phyloP scores from a whole-genome alignment of 768 basidiomycete species.

The Hericium rajendrae region DNA sequence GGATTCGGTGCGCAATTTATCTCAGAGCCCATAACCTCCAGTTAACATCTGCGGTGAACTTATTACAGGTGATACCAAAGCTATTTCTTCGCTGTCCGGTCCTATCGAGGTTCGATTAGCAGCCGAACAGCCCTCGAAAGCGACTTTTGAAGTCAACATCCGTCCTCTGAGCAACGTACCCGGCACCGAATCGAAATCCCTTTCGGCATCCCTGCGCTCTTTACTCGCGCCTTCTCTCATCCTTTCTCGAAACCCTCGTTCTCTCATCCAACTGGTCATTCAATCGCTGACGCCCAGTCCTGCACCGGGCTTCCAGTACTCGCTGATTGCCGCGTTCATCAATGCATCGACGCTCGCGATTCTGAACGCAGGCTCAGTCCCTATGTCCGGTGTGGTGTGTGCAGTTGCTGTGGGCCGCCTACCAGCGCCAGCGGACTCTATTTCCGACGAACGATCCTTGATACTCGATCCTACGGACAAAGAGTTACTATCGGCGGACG shows the following conservation, averaged over 20 bases:
- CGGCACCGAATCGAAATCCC: slow-evolving; percentile 57
- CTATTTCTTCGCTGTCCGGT: slow-evolving; percentile 67
- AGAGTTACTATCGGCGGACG: slow-evolving; percentile 28
- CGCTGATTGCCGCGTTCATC: slow-evolving; percentile 51
- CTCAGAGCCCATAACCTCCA: neutral
- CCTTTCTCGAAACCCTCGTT: slow-evolving; percentile 59
- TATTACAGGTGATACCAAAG: slow-evolving; percentile 27
- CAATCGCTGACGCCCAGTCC: slow-evolving; percentile 40
- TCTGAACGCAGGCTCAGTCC: slow-evolving; percentile 58
- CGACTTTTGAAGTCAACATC: slow-evolving; percentile 65
- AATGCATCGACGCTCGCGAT: slow-evolving; percentile 65
- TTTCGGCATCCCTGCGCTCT: slow-evolving; percentile 43
- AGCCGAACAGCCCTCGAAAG: slow-evolving; percentile 59
- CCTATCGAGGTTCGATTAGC: slow-evolving; percentile 70
- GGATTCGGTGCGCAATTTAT: slow-evolving; percentile 36
- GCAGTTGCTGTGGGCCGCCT: slow-evolving; percentile 49
- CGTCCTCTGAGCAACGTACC: slow-evolving; percentile 63
- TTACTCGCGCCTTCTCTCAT: slow-evolving; percentile 53
- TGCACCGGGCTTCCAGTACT: neutral
- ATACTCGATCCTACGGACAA: slow-evolving; percentile 45
- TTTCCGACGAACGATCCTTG: slow-evolving; percentile 18
- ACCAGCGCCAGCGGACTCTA: slow-evolving; percentile 7
- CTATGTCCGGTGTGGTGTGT: slow-evolving; percentile 67
- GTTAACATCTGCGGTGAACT: neutral
- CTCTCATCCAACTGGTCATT: slow-evolving; percentile 68